A percentile compares a stretch with the other conserved stretches of the same genome.
These are phyloP conservation scores for Lactarius evosmus DNA, from an alignment of 768 basidiomycete genomes.

Conservation along the genomic window DNA sequence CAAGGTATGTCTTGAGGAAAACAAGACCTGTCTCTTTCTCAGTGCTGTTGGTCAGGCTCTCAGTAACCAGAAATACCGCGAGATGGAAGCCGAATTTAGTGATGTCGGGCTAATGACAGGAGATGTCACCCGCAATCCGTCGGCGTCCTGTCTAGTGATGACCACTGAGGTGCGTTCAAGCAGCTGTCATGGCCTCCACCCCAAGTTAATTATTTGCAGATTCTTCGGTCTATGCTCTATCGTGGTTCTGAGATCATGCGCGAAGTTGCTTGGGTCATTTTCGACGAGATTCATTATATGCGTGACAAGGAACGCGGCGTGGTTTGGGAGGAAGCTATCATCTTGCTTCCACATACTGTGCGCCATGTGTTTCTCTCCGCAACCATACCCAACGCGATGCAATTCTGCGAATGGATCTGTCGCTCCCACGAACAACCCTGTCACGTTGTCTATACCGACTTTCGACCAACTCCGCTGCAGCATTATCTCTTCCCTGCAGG, in stretches of 20 bases:
- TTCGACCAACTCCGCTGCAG: slow-evolving; percentile 95
- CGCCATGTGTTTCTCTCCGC: slow-evolving; percentile 98
- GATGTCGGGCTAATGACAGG: slow-evolving; percentile 99
- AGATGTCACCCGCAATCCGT: slow-evolving; percentile 98
- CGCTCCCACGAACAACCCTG: slow-evolving; percentile 97
- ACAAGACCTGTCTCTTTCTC: slow-evolving; percentile 15
- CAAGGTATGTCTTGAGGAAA: slow-evolving; percentile 62
- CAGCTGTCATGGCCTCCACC: neutral
- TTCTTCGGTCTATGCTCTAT: slow-evolving; percentile 97
- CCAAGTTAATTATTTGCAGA: slow-evolving; percentile 47
- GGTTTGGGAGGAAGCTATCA: slow-evolving; percentile 99
- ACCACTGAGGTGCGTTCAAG: slow-evolving; percentile 82
- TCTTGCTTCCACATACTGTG: slow-evolving; percentile 91
- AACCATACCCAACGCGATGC: slow-evolving; percentile 99
- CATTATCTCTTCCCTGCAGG: slow-evolving; percentile 98
- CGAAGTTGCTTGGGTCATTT: slow-evolving; percentile 99
- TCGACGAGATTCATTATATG: slow-evolving; percentile 99
- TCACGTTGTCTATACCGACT: slow-evolving; percentile 99
- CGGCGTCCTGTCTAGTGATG: slow-evolving; percentile 97
- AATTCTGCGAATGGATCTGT: slow-evolving; percentile 99
- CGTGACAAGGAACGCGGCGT: slow-evolving; percentile 98
- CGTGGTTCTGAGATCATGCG: slow-evolving; percentile 99
- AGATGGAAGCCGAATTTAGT: slow-evolving; percentile 94
- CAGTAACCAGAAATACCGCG: slow-evolving; percentile 98
- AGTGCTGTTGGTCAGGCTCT: slow-evolving; percentile 61